Percentiles rank a stretch among this genome's conserved stretches.
Evolutionary conservation across 257 asterid species (phyloP).

Genomic region (Capsicum pubescens): DNA sequence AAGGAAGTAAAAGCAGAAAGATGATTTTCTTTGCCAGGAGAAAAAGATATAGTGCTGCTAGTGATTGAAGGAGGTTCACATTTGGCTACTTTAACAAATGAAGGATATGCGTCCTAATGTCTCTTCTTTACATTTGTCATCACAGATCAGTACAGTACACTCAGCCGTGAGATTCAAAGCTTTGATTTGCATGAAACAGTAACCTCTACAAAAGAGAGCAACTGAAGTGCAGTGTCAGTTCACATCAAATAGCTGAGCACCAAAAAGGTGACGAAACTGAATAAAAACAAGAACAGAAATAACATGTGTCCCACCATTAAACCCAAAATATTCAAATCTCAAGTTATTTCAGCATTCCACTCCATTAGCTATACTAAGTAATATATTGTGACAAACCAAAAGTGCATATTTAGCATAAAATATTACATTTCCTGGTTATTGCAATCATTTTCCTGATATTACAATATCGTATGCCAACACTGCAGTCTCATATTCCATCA

Average conservation of each 20-base stretch:
- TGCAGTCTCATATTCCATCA: background rate
- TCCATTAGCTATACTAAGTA: background rate
- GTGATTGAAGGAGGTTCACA: constrained; percentile 1
- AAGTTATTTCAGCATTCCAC: background rate
- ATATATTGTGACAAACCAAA: background rate
- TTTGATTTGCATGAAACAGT: background rate
- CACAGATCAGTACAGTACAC: background rate
- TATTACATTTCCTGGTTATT: constrained; percentile 6
- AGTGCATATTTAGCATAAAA: background rate
- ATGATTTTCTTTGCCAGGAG: background rate
- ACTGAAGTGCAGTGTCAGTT: background rate
- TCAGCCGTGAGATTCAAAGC: background rate
- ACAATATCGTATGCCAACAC: background rate
- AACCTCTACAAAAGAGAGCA: background rate
- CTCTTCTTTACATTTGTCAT: constrained; percentile 13
- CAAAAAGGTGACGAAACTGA: background rate
- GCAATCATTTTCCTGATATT: background rate
- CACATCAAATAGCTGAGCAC: background rate
- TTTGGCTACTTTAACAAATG: background rate
- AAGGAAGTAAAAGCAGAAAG: background rate
- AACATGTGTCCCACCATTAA: background rate
- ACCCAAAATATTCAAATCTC: background rate
- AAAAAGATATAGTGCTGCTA: background rate
- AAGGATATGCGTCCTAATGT: background rate
- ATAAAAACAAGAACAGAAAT: background rate